These are phyloP conservation scores for Calcarisporium arbuscula DNA, from an alignment of 2,329 filamentous ascomycete genomes.

Conservation along the genomic window DNA sequence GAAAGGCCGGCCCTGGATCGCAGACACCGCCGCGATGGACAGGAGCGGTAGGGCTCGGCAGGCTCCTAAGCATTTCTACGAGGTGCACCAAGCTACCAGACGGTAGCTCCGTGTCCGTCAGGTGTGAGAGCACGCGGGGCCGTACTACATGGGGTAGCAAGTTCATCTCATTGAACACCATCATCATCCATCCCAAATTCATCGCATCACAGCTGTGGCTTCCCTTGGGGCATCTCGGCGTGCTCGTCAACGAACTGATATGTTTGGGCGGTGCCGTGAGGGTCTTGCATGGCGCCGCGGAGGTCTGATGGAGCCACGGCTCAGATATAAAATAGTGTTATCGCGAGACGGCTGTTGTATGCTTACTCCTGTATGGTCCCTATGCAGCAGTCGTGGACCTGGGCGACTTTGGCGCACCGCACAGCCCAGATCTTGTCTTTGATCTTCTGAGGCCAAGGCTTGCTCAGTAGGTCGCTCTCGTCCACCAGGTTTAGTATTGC, in stretches of 20 bases:
- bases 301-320: slow-evolving; percentile 14
- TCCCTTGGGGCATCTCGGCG: slow-evolving; percentile 42
- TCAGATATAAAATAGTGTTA: too few relatives aligned
- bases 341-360: slow-evolving; percentile 23
- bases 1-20: slow-evolving; percentile 42
- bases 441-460: slow-evolving; percentile 40
- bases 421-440: slow-evolving; percentile 43
- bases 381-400: slow-evolving; percentile 41
- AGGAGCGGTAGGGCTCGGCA: slow-evolving; percentile 37
- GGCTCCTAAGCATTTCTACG: slow-evolving; percentile 34
- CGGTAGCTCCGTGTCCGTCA: slow-evolving; percentile 18
- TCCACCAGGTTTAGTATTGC: slow-evolving; percentile 39
- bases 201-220: slow-evolving; percentile 45
- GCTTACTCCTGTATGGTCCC: slow-evolving; percentile 40
- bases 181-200: slow-evolving; percentile 48
- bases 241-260: slow-evolving; percentile 25
- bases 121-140: slow-evolving; percentile 17
- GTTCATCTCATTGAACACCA: slow-evolving; percentile 41
- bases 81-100: slow-evolving; percentile 38
- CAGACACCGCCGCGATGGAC: slow-evolving; percentile 38
- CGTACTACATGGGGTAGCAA: slow-evolving; percentile 35
- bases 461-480: slow-evolving; percentile 34
- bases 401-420: slow-evolving; percentile 42
- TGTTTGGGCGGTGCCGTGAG: slow-evolving; percentile 10
- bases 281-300: slow-evolving; percentile 12